These are phyloP conservation scores for Trifolium pratense DNA, from an alignment of 306 rosid genomes.

Conservation along the genomic window DNA sequence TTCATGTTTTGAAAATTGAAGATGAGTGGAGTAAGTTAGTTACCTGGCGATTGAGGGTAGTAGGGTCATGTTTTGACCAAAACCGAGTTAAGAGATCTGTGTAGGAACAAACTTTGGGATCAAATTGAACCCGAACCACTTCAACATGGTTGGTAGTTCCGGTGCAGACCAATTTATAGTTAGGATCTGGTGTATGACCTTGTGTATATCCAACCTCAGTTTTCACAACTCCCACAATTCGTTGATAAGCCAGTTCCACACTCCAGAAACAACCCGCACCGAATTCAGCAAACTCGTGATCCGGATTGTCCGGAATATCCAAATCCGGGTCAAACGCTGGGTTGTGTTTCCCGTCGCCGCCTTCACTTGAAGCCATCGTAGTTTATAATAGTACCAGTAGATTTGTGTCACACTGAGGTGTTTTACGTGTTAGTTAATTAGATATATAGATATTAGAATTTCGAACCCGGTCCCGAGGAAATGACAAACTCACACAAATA, in stretches of 20 bases:
- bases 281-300: conserved; percentile 73
- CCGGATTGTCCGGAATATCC: conserved; percentile 60
- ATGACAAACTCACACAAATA: too few relatives aligned
- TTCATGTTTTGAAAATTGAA: too few relatives aligned
- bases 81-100: conserved; percentile 59
- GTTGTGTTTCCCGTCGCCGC: conserved; percentile 34
- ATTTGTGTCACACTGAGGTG: neutral
- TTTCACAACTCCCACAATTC: conserved; percentile 68
- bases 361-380: conserved; percentile 37
- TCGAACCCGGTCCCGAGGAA: too few relatives aligned
- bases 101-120: conserved; percentile 68
- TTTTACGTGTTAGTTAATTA: too few relatives aligned
- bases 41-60: conserved; percentile 76
- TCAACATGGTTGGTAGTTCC: conserved; percentile 77
- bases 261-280: conserved; percentile 97
- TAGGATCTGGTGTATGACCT: conserved; percentile 69
- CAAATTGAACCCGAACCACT: conserved; percentile 78
- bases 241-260: conserved; percentile 76
- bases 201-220: conserved; percentile 90
- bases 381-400: neutral
- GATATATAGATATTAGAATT: too few relatives aligned
- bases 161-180: conserved; percentile 66
- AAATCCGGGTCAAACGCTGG: conserved; percentile 62
- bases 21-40: neutral
- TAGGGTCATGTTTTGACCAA: conserved; percentile 84